Conservation (phyloP, 2,329 filamentous ascomycete species). For the Pochonia chlamydosporia region DNA sequence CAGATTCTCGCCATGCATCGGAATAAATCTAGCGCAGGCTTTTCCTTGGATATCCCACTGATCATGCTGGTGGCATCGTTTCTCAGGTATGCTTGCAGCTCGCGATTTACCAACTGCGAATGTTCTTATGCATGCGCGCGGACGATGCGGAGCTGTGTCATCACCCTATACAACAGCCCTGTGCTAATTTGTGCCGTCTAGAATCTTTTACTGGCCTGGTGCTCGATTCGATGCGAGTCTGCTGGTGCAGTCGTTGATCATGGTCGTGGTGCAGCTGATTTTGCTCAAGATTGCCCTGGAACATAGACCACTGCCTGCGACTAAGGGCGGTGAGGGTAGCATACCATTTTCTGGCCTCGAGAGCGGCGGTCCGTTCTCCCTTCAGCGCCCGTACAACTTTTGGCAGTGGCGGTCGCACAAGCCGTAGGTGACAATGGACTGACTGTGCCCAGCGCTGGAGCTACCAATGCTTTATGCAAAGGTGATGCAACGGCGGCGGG, state of each 20-base stretch:
- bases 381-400: constrained; percentile 66
- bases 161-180: too few relatives aligned
- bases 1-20: constrained; percentile 61
- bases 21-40: constrained; percentile 58
- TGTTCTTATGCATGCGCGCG: too few relatives aligned
- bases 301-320: constrained; percentile 53
- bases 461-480: too few relatives aligned
- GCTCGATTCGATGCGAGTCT: constrained; percentile 59
- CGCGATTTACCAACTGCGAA: neutral
- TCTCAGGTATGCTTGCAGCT: constrained; percentile 42
- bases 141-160: constrained; percentile 13
- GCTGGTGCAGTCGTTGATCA: constrained; percentile 59
- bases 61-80: constrained; percentile 68
- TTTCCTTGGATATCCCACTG: constrained; percentile 65
- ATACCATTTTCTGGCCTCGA: constrained; percentile 54
- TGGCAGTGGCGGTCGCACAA: constrained; percentile 75
- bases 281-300: constrained; percentile 65
- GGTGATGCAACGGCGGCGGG: too few relatives aligned
- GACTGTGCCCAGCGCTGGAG: too few relatives aligned
- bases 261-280: constrained; percentile 57
- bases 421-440: too few relatives aligned
- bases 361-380: constrained; percentile 29
- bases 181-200: constrained; percentile 19
- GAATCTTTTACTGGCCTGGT: constrained; percentile 66
- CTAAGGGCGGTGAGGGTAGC: constrained; percentile 54